Evolutionary conservation across 75 land plant species (phyloP).

Genomic region (Pseudotsuga menziesii): DNA sequence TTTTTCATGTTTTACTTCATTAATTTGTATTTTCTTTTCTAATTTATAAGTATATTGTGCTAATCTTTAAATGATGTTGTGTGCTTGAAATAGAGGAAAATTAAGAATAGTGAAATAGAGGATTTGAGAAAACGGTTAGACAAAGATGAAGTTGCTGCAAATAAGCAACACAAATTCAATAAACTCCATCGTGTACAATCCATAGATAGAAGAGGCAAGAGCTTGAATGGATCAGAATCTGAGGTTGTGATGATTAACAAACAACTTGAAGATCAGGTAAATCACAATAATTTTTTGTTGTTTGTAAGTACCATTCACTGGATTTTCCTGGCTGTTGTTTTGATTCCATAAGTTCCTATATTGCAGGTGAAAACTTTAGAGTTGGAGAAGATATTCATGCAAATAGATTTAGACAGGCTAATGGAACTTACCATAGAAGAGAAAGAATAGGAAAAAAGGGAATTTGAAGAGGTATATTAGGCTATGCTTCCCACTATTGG

Average conservation of each 20-base stretch:
- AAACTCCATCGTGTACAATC: background rate
- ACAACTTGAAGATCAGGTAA: constrained; percentile 67
- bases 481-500: background rate
- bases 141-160: constrained; percentile 24
- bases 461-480: constrained; percentile 17
- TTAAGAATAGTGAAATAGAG: constrained; percentile 40
- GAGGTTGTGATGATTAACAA: constrained; percentile 49
- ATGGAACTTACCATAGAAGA: constrained; percentile 41
- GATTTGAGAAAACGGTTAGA: constrained; percentile 35
- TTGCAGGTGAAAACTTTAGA: constrained; percentile 56
- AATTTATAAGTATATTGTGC: background rate
- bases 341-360: constrained; percentile 5
- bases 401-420: constrained; percentile 50
- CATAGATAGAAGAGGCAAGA: constrained; percentile 19
- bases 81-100: constrained; percentile 32
- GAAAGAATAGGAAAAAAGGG: constrained; percentile 6
- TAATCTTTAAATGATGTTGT: background rate
- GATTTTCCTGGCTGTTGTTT: background rate
- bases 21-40: background rate
- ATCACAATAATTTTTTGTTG: constrained; percentile 4
- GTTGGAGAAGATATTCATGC: constrained; percentile 59
- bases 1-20: background rate
- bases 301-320: background rate
- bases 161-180: constrained; percentile 20
- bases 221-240: constrained; percentile 35